Conservation (phyloP, 306 rosid genomes). For the Heteromeles arbutifolia region DNA sequence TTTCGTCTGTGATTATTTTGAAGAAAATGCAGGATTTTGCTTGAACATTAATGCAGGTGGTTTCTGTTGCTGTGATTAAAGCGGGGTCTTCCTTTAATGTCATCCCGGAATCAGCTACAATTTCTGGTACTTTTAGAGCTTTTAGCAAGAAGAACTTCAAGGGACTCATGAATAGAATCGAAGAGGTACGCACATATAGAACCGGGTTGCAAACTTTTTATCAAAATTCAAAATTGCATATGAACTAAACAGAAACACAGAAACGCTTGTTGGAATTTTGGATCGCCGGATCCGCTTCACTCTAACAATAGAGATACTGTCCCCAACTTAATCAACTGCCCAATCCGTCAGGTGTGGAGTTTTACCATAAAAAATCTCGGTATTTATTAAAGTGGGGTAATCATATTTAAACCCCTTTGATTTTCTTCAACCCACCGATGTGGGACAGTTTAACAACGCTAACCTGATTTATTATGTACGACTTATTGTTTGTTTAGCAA, state of each 20-base stretch:
- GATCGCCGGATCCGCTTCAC: no score
- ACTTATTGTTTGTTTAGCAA: not conserved
- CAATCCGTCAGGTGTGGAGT: no score
- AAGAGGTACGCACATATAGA: constrained; percentile 43
- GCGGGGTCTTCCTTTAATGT: constrained; percentile 56
- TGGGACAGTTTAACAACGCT: no score
- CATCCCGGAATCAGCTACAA: constrained; percentile 61
- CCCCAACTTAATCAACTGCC: no score
- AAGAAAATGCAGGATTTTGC: not conserved
- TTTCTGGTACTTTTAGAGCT: constrained; percentile 76
- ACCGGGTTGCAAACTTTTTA: not conserved
- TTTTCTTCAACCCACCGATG: no score
- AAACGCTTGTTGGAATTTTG: no score
- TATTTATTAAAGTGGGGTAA: no score
- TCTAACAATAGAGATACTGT: no score
- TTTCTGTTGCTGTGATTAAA: constrained; percentile 64
- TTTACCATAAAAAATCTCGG: no score
- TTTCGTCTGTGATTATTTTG: not conserved
- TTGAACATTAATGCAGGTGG: constrained; percentile 51
- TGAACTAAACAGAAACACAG: no score
- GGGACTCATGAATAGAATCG: constrained; percentile 56
- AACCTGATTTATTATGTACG: not conserved
- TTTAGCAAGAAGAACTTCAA: constrained; percentile 64
- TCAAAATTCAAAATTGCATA: no score
- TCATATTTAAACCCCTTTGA: no score